Evolutionary conservation across 805 yeast genomes (phyloP).

Genomic region (Suhomyces pyralidae): DNA sequence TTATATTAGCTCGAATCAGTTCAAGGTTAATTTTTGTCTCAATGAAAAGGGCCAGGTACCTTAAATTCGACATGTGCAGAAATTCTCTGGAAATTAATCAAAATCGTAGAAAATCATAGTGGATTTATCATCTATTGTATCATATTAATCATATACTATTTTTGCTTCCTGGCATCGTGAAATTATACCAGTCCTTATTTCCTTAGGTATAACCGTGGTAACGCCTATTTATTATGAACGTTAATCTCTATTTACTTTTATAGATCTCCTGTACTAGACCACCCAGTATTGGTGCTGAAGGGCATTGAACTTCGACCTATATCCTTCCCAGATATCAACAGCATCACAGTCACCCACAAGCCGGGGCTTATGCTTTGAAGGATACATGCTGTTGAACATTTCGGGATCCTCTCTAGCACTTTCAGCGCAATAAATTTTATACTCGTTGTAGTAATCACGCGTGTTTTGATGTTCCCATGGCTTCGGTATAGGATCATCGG

Average conservation of each 20-base stretch:
- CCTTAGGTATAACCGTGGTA: too few relatives aligned
- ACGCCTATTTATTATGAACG: too few relatives aligned
- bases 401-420: constrained; percentile 14
- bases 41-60: too few relatives aligned
- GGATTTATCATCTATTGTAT: too few relatives aligned
- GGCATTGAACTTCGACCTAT: not conserved
- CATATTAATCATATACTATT: too few relatives aligned
- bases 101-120: too few relatives aligned
- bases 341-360: constrained; percentile 26
- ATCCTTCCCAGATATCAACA: constrained; percentile 25
- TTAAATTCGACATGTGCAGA: too few relatives aligned
- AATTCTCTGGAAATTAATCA: too few relatives aligned
- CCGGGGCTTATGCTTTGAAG: constrained; percentile 22
- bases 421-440: constrained; percentile 24
- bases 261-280: not conserved
- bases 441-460: constrained; percentile 20
- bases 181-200: too few relatives aligned
- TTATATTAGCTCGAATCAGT: too few relatives aligned
- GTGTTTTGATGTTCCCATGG: constrained; percentile 50
- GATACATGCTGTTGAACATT: constrained; percentile 14
- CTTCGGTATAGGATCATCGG: constrained; percentile 64
- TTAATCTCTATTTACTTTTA: not conserved
- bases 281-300: not conserved
- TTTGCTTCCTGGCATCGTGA: too few relatives aligned
- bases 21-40: too few relatives aligned